These are phyloP conservation scores for Prunus mongolica DNA, from an alignment of 306 rosid species.

Conservation along the genomic window DNA sequence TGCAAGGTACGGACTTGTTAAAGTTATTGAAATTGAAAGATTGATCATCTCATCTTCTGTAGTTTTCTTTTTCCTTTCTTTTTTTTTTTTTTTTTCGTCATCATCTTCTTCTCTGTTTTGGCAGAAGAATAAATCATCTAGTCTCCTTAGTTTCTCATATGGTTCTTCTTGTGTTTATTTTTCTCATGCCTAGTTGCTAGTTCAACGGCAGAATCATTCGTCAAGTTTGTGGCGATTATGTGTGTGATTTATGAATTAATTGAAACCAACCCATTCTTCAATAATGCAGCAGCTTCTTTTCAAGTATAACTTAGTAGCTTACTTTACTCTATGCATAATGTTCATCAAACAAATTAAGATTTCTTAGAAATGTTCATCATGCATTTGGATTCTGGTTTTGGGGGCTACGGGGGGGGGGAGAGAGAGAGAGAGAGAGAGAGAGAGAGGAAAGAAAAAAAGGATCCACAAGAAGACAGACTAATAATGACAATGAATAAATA, in stretches of 20 bases:
- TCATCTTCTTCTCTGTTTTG: not conserved
- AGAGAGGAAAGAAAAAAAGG: not conserved
- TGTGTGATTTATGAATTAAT: not conserved
- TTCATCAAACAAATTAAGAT: not conserved
- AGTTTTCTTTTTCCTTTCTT: not conserved
- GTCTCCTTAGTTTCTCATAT: not conserved
- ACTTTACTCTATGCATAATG: not conserved
- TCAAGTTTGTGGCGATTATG: not conserved
- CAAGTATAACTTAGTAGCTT: not conserved
- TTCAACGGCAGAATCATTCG: not conserved
- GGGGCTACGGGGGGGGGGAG: not conserved
- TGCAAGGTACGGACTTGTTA: slow-evolving; percentile 44
- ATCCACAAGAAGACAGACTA: not conserved
- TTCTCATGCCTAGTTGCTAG: too few species aligned
- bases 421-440: too few species aligned
- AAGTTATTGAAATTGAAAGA: not conserved
- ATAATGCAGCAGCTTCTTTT: not conserved
- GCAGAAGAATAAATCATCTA: not conserved
- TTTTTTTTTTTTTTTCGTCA: too few species aligned
- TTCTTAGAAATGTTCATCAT: not conserved
- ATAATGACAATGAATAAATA: not conserved
- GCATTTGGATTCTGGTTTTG: not conserved
- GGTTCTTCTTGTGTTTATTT: not conserved
- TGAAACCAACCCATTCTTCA: not conserved
- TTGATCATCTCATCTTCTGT: not conserved